Evolutionary conservation across 495 filamentous ascomycete species (phyloP).

Genomic region (Podospora tetraspora): DNA sequence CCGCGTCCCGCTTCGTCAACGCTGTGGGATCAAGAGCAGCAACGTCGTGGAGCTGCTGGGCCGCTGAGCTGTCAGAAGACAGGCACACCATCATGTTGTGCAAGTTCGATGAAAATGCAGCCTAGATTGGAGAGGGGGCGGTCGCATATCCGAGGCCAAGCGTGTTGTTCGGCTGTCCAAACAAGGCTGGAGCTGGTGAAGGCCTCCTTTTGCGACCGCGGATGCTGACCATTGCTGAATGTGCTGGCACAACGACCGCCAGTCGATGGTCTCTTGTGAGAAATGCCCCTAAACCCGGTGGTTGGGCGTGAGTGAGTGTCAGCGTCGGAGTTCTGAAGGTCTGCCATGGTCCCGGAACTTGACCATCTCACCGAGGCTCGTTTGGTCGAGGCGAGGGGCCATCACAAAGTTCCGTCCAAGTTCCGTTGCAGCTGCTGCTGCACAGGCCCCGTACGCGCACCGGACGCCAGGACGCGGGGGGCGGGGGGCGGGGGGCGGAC

Average conservation of each 20-base stretch:
- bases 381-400: not conserved
- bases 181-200: not conserved
- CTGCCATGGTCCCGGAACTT: not conserved
- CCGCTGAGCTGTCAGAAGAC: constrained; percentile 20
- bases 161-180: constrained; percentile 11
- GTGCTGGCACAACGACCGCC: not conserved
- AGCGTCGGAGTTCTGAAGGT: no score
- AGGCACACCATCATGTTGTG: constrained; percentile 21
- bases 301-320: not conserved
- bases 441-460: not conserved
- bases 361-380: not conserved
- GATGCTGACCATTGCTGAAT: not conserved
- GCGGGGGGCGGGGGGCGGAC: not conserved
- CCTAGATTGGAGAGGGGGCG: constrained; percentile 17
- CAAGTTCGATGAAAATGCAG: constrained; percentile 13
- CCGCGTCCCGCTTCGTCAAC: constrained; percentile 13
- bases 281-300: not conserved
- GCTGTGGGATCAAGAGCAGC: constrained; percentile 1
- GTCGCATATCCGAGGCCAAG: constrained; percentile 27
- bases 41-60: not conserved
- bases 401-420: not conserved
- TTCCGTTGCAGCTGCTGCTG: not conserved
- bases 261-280: not conserved
- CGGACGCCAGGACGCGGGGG: not conserved
- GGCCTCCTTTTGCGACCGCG: not conserved